phyloP scores from a whole-genome alignment of 2,329 filamentous ascomycete species.

The Microthyrium microscopicum region DNA sequence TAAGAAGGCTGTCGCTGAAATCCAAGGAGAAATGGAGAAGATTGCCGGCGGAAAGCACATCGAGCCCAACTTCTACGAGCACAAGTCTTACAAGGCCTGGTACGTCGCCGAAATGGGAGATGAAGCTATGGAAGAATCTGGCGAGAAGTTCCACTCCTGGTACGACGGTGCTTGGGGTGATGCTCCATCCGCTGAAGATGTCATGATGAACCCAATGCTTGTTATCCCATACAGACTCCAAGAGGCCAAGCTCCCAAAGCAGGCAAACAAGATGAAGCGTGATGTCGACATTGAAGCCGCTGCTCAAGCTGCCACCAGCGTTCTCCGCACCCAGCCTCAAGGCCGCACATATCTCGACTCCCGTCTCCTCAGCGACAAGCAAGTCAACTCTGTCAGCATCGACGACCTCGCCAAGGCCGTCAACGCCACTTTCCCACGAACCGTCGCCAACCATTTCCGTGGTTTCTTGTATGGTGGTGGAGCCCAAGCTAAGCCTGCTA shows the following conservation, averaged over 20 bases:
- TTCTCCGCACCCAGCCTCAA: slow-evolving; percentile 4
- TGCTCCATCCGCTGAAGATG: slow-evolving; percentile 2
- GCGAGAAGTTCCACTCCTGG: slow-evolving; percentile 5
- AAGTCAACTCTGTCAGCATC: slow-evolving; percentile 4
- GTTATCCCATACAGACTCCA: slow-evolving; percentile 6
- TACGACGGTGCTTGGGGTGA: slow-evolving; percentile 6
- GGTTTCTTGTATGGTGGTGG: slow-evolving; percentile 8
- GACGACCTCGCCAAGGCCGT: slow-evolving; percentile 3
- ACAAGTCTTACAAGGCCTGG: slow-evolving; percentile 8
- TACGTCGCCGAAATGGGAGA: slow-evolving; percentile 6
- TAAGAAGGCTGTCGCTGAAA: slow-evolving; percentile 3
- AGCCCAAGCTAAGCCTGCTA: slow-evolving; percentile 4
- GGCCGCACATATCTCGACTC: slow-evolving; percentile 8
- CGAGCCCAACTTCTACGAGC: slow-evolving; percentile 3
- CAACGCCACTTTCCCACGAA: slow-evolving; percentile 3
- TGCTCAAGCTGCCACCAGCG: neutral
- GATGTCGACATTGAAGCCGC: neutral
- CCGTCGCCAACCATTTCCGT: slow-evolving; percentile 5
- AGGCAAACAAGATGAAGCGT: slow-evolving; percentile 2
- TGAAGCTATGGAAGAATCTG: slow-evolving; percentile 7
- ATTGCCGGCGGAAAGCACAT: slow-evolving; percentile 3
- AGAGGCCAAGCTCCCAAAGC: neutral
- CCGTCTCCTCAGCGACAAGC: slow-evolving; percentile 5
- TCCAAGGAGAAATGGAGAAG: slow-evolving; percentile 6
- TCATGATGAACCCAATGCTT: slow-evolving; percentile 7